Conservation (phyloP, 2,329 filamentous ascomycete genomes). For the Camillea tinctor region DNA sequence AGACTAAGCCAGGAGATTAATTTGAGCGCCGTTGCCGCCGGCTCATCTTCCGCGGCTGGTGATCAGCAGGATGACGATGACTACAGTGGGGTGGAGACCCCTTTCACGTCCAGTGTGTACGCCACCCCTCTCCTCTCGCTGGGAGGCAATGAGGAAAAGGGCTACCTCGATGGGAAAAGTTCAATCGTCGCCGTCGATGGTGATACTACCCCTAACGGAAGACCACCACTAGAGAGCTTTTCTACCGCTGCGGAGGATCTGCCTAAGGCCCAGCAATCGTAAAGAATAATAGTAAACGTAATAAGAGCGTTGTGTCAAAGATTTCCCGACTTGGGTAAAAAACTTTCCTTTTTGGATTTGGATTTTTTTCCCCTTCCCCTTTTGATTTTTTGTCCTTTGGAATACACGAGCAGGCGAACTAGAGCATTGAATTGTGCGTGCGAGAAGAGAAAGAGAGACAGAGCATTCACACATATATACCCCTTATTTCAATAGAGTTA, state of each 20-base stretch:
- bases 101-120: background rate
- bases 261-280: constrained; percentile 28
- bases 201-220: constrained; percentile 2
- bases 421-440: background rate
- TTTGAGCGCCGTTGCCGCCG: constrained; percentile 4
- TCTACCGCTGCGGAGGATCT: constrained; percentile 51
- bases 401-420: background rate
- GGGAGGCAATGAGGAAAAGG: constrained; percentile 8
- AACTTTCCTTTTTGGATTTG: too few relatives aligned
- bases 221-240: constrained; percentile 49
- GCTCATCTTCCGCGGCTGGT: constrained; percentile 8
- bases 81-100: background rate
- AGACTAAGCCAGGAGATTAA: constrained; percentile 21
- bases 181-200: constrained; percentile 10
- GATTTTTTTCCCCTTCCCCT: too few relatives aligned
- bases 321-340: too few relatives aligned
- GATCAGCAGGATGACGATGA: background rate
- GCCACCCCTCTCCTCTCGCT: background rate
- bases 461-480: background rate
- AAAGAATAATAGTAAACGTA: background rate
- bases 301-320: too few relatives aligned
- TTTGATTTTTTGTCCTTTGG: background rate
- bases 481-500: background rate
- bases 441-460: background rate
- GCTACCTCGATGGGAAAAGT: constrained; percentile 12